Base-by-base conservation (phyloP, 2,329 filamentous ascomycete genomes). In the Sporothrix pseudoabietina region DNA sequence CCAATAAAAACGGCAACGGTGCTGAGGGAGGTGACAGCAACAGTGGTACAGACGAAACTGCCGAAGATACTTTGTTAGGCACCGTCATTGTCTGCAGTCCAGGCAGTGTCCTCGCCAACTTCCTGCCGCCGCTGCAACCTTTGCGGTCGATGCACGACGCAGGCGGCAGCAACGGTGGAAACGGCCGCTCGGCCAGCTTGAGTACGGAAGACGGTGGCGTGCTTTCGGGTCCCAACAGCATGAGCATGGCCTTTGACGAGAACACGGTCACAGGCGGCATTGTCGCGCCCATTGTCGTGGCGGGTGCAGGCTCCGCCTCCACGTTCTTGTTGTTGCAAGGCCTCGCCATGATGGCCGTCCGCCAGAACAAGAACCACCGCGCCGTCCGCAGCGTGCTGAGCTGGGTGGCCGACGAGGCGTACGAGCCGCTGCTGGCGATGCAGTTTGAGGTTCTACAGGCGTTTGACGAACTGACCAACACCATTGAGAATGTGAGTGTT, bases 321-420 rank as follows among this genome's bases (percentile, higher is more conserved):
- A 66, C 96, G 41, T 55, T 63, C 12, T 57, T 75, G 14, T 86
- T 95, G 74, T 78, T 89, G 16, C 93, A 97, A 82, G 93, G 93
- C 0, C 82, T 97, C 76, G 91, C 93, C 16, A 82, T 97, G 75
- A 89, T 97, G 83, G 93, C 92, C 0, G 89, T 96, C 78, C 88
- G 92, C 73, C 93, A 96, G 82, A 92, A 94, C 80, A 95, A 94
- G 81, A 88, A 88, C 77, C 89, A 94, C 79, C 92, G 92, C 75
- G 90, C 91, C 70, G 87, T 88, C 76, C 90, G 90, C 74, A 92
- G 91, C 71, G 84, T 97, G 65, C 82, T 97, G 73, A 93, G 94
- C 80, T 94, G 92, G 88, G 93, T 96, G 83, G 80, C 83, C 75
- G 92, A 94, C 78, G 91, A 92, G 71, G 88, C 89, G 66, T 89